Conservation (phyloP, 805 yeast species). For the Saturnispora serradocipensis region DNA sequence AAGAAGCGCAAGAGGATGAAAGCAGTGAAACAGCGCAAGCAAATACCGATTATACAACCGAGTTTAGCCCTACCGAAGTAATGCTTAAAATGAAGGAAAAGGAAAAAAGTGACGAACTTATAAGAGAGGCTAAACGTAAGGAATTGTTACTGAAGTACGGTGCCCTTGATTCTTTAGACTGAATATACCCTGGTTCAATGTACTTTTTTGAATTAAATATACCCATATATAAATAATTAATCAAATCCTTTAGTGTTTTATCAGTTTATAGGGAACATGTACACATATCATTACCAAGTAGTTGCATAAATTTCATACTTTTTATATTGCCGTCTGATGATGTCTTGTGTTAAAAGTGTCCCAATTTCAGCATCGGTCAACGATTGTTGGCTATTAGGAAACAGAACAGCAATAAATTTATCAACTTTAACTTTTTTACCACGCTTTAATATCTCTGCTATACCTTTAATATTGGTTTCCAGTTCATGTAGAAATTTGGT, state of each 20-base stretch:
- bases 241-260: background rate
- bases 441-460: background rate
- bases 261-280: background rate
- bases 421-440: background rate
- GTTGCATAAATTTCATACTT: background rate
- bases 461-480: conserved; percentile 1
- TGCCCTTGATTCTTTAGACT: background rate
- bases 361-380: conserved; percentile 1
- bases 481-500: background rate
- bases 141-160: conserved; percentile 34
- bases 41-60: conserved; percentile 22
- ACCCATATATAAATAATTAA: background rate
- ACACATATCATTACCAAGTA: too few species aligned
- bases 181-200: conserved; percentile 9
- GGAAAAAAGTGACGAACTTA: conserved; percentile 23
- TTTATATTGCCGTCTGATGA: background rate
- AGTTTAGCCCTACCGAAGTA: conserved; percentile 41
- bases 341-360: background rate
- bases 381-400: conserved; percentile 1
- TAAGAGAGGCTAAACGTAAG: conserved; percentile 24
- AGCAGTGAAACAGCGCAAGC: conserved; percentile 14
- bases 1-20: conserved; percentile 13
- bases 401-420: background rate
- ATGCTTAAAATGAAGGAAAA: conserved; percentile 29
- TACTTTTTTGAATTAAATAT: background rate